Base-by-base conservation (phyloP, 2,329 filamentous ascomycete species). In the Hymenoscyphus occultus region DNA sequence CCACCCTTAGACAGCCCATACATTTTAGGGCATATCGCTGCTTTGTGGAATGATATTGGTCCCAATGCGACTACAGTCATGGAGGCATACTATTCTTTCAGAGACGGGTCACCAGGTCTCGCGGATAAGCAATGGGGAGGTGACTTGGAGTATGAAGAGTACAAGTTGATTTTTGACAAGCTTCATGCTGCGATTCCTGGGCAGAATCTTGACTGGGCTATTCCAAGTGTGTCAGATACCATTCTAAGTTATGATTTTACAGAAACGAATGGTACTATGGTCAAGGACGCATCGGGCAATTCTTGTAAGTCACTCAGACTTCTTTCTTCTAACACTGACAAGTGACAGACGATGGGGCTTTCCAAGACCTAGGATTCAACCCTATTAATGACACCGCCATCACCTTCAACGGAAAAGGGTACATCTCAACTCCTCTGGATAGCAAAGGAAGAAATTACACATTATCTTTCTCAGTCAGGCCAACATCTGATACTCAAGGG, bases 371-470 rank as follows among this genome's bases (percentile, higher is more conserved):
- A 22, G 48, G 48, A 28, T 3, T 10, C 10, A 19, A 28, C 22
- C 19, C 48, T 19, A 13, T 54, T 19, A 54, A 54, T 12, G 48
- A 13, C 4, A 54, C 48, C 48, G 48, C 48, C 48, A 54, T 54
- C 3, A 54, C 19, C 2, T 54, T 54, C 48, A 28, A 28, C 19
- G 48, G 48, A 54, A 28, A 54, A 13, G 48, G 83, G 69, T 73
- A 74, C 2, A 64, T 85, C 1, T 73, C 65, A 1, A 85, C 83
- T 0, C 82, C 82, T 0, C 71, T 84, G 9, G 73, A 74, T 0
- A 83, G 81, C 40, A 87, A 87, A 71, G 85, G 85, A 2, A 78
- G 83, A 64, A 78, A 86, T 70, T 87, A 87, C 72, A 84, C 81
- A 0, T 77, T 87, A 1, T 77, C 80, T 0, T 76, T 86, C 14